phyloP scores from a whole-genome alignment of 1,139 yeast genomes.

The Saccharomyces hybrid region DNA sequence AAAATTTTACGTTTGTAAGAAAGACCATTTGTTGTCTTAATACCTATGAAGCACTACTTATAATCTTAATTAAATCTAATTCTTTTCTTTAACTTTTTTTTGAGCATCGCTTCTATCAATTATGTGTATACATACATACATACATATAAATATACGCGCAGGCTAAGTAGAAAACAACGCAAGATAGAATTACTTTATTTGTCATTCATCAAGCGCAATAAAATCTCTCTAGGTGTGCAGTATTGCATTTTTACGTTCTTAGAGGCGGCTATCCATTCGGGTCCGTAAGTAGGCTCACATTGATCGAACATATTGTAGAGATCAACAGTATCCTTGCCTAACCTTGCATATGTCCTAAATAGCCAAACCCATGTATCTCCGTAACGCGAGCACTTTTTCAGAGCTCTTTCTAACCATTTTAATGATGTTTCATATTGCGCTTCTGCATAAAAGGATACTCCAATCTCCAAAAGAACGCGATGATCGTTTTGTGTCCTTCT shows the following conservation, averaged over 20 bases:
- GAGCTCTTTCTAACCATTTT: conserved; percentile 70
- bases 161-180: not conserved
- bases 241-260: conserved; percentile 33
- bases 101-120: not conserved
- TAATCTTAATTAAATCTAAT: conserved; percentile 2
- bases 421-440: conserved; percentile 59
- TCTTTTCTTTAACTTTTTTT: not conserved
- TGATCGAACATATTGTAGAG: conserved; percentile 31
- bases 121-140: not conserved
- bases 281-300: conserved; percentile 53
- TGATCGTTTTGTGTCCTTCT: conserved; percentile 56
- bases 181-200: not conserved
- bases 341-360: conserved; percentile 37
- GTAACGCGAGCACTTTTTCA: conserved; percentile 43
- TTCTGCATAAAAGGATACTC: conserved; percentile 59
- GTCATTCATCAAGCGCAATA: conserved; percentile 2
- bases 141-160: too few relatives aligned
- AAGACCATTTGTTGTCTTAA: not conserved
- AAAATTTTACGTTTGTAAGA: not conserved
- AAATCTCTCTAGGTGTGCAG: conserved; percentile 11
- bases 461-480: conserved; percentile 54
- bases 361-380: conserved; percentile 82
- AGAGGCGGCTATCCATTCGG: conserved; percentile 43
- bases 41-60: conserved; percentile 2
- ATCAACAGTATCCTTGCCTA: conserved; percentile 30